Evolutionary conservation across 75 land plant species (phyloP).

Genomic region (Cunninghamia lanceolata): DNA sequence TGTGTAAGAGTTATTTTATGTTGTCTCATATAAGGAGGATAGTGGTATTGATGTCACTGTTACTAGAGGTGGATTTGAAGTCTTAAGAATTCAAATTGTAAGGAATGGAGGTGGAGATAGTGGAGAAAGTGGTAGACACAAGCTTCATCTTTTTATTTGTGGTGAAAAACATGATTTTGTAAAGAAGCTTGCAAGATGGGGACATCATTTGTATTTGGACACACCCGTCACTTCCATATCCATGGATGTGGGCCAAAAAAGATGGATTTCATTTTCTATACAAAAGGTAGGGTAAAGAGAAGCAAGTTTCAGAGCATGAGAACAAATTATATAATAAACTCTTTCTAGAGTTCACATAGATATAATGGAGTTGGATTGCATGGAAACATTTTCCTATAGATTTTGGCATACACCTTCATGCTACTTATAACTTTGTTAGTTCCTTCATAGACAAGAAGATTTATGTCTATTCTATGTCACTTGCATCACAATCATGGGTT

Average conservation of each 20-base stretch:
- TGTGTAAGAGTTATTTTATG: neutral
- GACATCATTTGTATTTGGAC: neutral
- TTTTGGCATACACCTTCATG: too few species aligned
- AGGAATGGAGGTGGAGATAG: neutral
- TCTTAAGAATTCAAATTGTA: neutral
- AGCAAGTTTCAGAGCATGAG: neutral
- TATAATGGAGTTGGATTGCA: too few species aligned
- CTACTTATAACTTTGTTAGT: too few species aligned
- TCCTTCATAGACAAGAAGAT: too few species aligned
- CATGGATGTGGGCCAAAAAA: neutral
- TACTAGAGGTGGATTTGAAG: neutral
- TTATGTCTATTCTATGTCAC: too few species aligned
- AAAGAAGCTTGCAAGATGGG: neutral
- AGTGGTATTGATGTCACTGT: neutral
- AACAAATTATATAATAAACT: too few species aligned
- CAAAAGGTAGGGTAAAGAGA: neutral
- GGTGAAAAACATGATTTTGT: neutral
- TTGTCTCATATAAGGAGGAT: neutral
- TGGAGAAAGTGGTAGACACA: neutral
- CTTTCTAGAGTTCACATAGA: too few species aligned
- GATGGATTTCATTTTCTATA: neutral
- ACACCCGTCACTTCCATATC: neutral
- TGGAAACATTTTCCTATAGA: too few species aligned
- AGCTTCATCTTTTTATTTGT: neutral
- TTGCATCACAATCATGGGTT: too few species aligned